Conservation (phyloP, 768 basidiomycete species). For the Collybia mongolica region DNA sequence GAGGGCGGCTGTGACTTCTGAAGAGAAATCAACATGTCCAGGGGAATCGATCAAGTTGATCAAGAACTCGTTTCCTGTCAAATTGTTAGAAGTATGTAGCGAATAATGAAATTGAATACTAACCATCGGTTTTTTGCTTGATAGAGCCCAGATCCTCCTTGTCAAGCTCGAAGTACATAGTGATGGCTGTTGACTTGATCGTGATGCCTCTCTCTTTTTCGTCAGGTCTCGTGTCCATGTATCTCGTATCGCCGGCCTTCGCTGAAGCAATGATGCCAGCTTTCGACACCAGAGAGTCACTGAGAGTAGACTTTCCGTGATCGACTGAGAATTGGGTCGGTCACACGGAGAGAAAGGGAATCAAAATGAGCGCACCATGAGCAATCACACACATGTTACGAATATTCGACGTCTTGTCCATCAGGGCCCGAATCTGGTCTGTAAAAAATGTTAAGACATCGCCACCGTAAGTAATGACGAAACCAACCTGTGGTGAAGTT, state of each 20-base stretch:
- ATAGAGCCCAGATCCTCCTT: slow-evolving; percentile 84
- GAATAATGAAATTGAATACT: slow-evolving; percentile 18
- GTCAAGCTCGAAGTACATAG: slow-evolving; percentile 96
- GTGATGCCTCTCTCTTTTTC: slow-evolving; percentile 99
- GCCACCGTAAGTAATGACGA: neutral
- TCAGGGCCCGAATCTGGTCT: slow-evolving; percentile 86
- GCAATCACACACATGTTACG: slow-evolving; percentile 94
- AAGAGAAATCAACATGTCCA: slow-evolving; percentile 99
- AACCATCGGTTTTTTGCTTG: slow-evolving; percentile 92
- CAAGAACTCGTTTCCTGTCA: slow-evolving; percentile 86
- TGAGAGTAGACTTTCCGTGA: slow-evolving; percentile 99
- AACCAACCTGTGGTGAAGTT: slow-evolving; percentile 79
- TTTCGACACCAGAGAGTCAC: slow-evolving; percentile 97
- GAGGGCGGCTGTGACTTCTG: slow-evolving; percentile 98
- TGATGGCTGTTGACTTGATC: slow-evolving; percentile 98
- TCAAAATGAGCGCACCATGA: slow-evolving; percentile 53
- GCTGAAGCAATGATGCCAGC: slow-evolving; percentile 95
- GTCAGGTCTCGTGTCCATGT: slow-evolving; percentile 93
- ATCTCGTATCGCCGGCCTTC: slow-evolving; percentile 93
- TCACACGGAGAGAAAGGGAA: slow-evolving; percentile 3
- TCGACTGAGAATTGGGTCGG: slow-evolving; percentile 61
- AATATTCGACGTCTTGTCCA: slow-evolving; percentile 89
- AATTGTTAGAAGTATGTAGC: neutral
- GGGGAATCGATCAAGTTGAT: slow-evolving; percentile 99
- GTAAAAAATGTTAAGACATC: slow-evolving; percentile 6